Base-by-base conservation (phyloP, 768 basidiomycete genomes). In the Nevesoporus exiguus region DNA sequence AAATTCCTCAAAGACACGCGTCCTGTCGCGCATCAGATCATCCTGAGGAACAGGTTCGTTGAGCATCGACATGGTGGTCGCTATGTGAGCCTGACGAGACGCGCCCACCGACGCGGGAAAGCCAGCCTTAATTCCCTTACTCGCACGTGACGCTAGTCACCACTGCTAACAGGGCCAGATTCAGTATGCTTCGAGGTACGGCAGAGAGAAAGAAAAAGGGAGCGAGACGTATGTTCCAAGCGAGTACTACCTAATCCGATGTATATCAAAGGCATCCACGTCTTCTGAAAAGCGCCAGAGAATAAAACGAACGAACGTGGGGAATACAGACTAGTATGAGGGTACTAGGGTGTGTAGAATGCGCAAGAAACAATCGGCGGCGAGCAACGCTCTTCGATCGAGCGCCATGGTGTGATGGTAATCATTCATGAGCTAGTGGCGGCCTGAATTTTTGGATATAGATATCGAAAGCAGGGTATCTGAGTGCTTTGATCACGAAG, bases 1-100 rank as follows among this genome's bases (percentile, higher is more conserved):
- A 59, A 97, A 95, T 58, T 90, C 89, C 63, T 89, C 86, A 63
- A 97, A 92, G 34, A 84, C 76, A 60, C 86, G 84, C 51, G 84
- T 81, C 54, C 90, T 79, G 61, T 93, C 89, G 62, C 81, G 80
- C 74, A 89, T 77, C 43, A 87, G 80, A 68, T 90, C 90, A 71
- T 83, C 82, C 54, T 81, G 78, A 13, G 83, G 73, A 47, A 82
- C 66, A n/a, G 85, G 83, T 58, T 85, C 83, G 65, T 78, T 74
- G 37, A 71, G 64, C 65, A 69, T 66, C 31, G 69, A 71, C 71
- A 72, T 71, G 53, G 54, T 59, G 50, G 61, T 59, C 31, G 9
- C 5, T 42, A 29, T 42, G 3, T 14, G 27, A 49, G 33, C 8
- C 27, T 5, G 49, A 22, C 7, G 17, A 51, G 50, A 55, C 59